Percentiles rank a stretch among this genome's conserved stretches.
phyloP scores from a whole-genome alignment of 768 basidiomycete genomes.

The Galerina sulciceps region DNA sequence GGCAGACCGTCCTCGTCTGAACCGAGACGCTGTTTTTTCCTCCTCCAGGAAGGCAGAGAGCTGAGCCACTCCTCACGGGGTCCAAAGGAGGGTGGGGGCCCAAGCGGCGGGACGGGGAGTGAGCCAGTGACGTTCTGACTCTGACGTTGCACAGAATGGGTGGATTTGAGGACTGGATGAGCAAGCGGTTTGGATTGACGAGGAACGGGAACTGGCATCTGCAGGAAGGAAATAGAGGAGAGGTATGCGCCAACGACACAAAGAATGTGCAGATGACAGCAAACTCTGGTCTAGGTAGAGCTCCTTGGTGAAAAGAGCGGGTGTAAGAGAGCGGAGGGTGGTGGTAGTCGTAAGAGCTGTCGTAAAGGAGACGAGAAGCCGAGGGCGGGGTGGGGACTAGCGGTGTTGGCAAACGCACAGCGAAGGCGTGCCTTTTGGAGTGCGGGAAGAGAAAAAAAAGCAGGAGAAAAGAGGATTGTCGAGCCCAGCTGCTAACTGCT shows the following conservation, averaged over 20 bases:
- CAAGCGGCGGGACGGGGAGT: conserved; percentile 62
- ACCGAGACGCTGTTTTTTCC: conserved; percentile 66
- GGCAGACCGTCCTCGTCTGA: conserved; percentile 58
- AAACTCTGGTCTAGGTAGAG: conserved; percentile 45
- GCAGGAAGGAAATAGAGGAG: conserved; percentile 47
- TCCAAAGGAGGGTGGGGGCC: conserved; percentile 66
- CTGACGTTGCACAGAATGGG: conserved; percentile 45
- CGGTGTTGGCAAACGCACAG: conserved; percentile 78
- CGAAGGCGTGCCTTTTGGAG: conserved; percentile 91
- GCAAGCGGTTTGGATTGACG: conserved; percentile 58
- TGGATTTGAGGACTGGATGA: conserved; percentile 70
- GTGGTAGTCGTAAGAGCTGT: conserved; percentile 68
- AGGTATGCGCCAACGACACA: conserved; percentile 46
- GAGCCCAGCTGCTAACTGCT: conserved; percentile 35
- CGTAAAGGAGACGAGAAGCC: conserved; percentile 56
- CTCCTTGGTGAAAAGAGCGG: conserved; percentile 43
- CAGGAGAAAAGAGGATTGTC: conserved; percentile 32
- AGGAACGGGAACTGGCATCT: conserved; percentile 90
- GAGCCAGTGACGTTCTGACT: conserved; percentile 60
- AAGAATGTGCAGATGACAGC: conserved; percentile 40
- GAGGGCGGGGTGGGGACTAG: conserved; percentile 31
- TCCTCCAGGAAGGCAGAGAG: conserved; percentile 73
- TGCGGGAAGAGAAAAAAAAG: conserved; percentile 36
- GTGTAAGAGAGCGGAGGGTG: conserved; percentile 36
- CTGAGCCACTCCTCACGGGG: conserved; percentile 76